Percentiles rank a stretch among this genome's conserved stretches.
phyloP scores from a whole-genome alignment of 2,329 filamentous ascomycete species.

The Falciphora oryzae region DNA sequence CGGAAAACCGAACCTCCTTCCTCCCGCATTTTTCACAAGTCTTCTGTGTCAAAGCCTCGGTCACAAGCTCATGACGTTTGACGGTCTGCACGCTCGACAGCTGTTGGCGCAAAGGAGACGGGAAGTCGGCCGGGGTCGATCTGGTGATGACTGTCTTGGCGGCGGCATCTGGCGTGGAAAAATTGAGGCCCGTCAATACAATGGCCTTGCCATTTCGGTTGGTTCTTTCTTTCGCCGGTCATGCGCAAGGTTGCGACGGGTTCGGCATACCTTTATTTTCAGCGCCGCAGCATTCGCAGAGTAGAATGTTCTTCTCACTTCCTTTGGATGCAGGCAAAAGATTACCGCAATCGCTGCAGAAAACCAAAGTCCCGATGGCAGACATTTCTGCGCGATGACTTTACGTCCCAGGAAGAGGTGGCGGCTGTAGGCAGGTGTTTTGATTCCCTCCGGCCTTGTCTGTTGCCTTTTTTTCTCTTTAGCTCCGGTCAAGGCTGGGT shows the following conservation, averaged over 20 bases:
- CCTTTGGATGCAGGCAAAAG: constrained; percentile 76
- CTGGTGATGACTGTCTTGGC: constrained; percentile 71
- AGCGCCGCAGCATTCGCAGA: constrained; percentile 81
- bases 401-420: too few relatives aligned
- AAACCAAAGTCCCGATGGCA: constrained; percentile 83
- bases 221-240: background rate
- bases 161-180: constrained; percentile 53
- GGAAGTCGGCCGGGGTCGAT: constrained; percentile 87
- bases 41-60: constrained; percentile 60
- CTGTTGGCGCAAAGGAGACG: constrained; percentile 81
- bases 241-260: background rate
- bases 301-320: constrained; percentile 66
- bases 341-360: constrained; percentile 90
- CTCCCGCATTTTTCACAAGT: constrained; percentile 76
- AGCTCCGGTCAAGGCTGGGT: background rate
- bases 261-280: constrained; percentile 66
- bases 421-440: background rate
- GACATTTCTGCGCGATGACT: constrained; percentile 57
- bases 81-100: constrained; percentile 81
- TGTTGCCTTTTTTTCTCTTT: background rate
- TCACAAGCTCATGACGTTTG: constrained; percentile 69
- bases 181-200: background rate
- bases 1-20: constrained; percentile 77
- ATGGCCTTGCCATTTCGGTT: background rate
- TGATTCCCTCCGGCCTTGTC: background rate